These are phyloP conservation scores for Circinella umbellata DNA, from an alignment of 371 early-diverging fungal species.

Conservation along the genomic window DNA sequence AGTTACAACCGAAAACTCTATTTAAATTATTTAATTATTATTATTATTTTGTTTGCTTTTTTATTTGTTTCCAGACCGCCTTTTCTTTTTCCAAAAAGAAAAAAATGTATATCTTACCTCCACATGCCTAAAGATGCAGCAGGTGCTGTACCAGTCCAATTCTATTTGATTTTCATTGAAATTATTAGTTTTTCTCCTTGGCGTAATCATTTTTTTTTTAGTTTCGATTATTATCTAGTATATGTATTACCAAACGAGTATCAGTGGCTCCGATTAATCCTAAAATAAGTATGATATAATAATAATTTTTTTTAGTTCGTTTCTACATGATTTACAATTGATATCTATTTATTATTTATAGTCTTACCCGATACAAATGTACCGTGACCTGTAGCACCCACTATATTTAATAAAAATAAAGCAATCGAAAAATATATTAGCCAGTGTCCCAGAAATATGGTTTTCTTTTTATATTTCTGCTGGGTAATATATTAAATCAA, in stretches of 20 bases:
- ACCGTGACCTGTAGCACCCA: constrained; percentile 42
- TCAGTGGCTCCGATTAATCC: constrained; percentile 4
- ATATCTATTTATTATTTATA: no score
- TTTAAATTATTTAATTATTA: background rate
- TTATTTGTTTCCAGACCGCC: background rate
- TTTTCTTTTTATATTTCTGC: no score
- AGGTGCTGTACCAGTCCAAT: constrained; percentile 70
- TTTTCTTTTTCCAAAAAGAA: no score
- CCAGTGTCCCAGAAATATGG: background rate
- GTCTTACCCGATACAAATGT: constrained; percentile 51
- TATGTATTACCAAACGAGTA: background rate
- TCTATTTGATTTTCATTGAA: background rate
- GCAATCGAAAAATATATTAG: background rate
- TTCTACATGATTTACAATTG: no score
- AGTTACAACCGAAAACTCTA: constrained; percentile 44
- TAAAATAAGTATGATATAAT: background rate
- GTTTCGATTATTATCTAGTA: background rate
- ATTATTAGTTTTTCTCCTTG: background rate
- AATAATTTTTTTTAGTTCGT: no score
- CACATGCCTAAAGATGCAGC: constrained; percentile 52
- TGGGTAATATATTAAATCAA: no score
- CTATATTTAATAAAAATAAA: constrained; percentile 13
- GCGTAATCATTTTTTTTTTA: background rate
- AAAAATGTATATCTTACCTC: constrained; percentile 17
- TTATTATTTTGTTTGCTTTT: background rate